Evolutionary conservation across 2,329 filamentous ascomycete genomes (phyloP).

Genomic region (Talaromyces pinophilus): DNA sequence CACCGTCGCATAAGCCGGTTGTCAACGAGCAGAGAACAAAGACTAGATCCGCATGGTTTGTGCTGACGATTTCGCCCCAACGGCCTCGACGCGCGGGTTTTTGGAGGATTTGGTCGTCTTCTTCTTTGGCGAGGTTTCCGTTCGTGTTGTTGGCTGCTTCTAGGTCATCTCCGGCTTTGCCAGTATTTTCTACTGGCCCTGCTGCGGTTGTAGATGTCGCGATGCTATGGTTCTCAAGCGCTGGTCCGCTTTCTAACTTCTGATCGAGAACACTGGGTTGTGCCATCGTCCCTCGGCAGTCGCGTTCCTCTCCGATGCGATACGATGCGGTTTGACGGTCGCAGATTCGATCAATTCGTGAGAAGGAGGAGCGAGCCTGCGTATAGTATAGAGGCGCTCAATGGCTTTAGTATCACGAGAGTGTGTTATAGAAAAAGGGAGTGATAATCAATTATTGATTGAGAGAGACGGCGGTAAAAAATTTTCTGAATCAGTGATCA

Average conservation of each 20-base stretch:
- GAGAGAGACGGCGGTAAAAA: neutral
- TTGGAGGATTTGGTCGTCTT: neutral
- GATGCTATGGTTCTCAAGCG: neutral
- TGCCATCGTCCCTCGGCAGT: conserved; percentile 2
- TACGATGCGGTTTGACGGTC: neutral
- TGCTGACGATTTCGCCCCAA: conserved; percentile 36
- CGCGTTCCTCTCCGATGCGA: neutral
- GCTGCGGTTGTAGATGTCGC: neutral
- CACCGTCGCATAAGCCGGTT: conserved; percentile 49
- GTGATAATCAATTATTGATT: neutral
- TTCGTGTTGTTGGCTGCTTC: conserved; percentile 8
- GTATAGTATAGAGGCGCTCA: neutral
- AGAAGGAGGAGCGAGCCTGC: neutral
- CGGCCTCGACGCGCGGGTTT: conserved; percentile 17
- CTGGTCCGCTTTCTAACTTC: neutral
- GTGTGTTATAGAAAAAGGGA: neutral
- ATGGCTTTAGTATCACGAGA: neutral
- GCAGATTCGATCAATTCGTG: neutral
- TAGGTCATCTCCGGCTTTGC: neutral
- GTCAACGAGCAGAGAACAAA: conserved; percentile 44
- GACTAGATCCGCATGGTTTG: conserved; percentile 39
- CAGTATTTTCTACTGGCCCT: neutral
- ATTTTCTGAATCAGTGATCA: conserved; percentile 10
- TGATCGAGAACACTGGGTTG: neutral
- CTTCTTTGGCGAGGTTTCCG: neutral